phyloP scores from a whole-genome alignment of 768 basidiomycete species.

The Lactifluus volemus region DNA sequence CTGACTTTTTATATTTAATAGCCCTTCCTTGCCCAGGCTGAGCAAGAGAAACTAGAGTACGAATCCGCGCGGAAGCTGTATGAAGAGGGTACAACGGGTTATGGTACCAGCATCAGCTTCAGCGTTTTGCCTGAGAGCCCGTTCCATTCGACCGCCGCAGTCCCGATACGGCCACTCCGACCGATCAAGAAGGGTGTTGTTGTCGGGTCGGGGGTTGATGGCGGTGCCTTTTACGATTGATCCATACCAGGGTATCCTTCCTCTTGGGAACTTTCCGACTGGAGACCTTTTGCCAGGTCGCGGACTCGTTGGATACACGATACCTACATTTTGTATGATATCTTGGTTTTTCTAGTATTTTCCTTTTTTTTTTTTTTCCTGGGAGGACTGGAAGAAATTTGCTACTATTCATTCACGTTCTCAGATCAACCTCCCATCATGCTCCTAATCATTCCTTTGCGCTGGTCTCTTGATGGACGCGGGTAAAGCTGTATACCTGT shows the following conservation, averaged over 20 bases:
- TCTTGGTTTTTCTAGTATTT: conserved; percentile 1
- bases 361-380: neutral
- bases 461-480: conserved; percentile 4
- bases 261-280: neutral
- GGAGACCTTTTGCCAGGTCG: conserved; percentile 6
- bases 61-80: conserved; percentile 79
- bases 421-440: neutral
- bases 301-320: conserved; percentile 11
- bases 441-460: neutral
- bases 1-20: conserved; percentile 26
- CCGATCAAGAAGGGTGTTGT: conserved; percentile 46
- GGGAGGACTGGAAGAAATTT: neutral
- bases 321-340: conserved; percentile 12
- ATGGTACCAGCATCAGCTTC: conserved; percentile 72
- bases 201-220: conserved; percentile 61
- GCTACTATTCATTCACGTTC: neutral
- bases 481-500: conserved; percentile 22
- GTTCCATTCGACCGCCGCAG: conserved; percentile 34
- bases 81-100: conserved; percentile 68
- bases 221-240: conserved; percentile 38
- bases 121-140: conserved; percentile 69
- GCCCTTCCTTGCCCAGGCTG: conserved; percentile 91
- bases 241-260: neutral
- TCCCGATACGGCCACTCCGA: conserved; percentile 29
- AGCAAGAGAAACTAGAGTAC: conserved; percentile 93